Conservation (phyloP, 441 rosid genomes). For the Biscutella auriculata region DNA sequence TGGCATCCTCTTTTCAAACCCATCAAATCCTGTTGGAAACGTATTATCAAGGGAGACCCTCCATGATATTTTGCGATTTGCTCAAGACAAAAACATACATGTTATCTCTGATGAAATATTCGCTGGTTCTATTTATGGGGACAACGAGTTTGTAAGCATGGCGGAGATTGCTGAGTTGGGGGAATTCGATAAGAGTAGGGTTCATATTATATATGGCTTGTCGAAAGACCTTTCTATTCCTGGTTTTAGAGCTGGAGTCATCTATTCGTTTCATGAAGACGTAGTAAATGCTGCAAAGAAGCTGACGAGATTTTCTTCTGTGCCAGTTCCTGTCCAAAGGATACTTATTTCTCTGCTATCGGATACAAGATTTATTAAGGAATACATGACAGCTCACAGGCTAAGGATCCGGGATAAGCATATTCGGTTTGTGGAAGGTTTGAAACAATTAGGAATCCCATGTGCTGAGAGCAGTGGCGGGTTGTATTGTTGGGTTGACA, state of each 20-base stretch:
- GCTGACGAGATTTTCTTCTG: conserved; percentile 49
- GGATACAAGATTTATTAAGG: conserved; percentile 38
- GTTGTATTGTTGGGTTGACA: conserved; percentile 65
- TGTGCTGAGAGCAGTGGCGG: conserved; percentile 49
- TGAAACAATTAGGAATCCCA: conserved; percentile 39
- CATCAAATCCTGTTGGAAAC: conserved; percentile 81
- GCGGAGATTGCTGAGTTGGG: conserved; percentile 51
- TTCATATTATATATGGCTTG: conserved; percentile 73
- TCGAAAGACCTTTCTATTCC: conserved; percentile 83
- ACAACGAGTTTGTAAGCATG: conserved; percentile 68
- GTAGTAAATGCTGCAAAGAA: conserved; percentile 51
- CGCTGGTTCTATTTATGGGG: conserved; percentile 62
- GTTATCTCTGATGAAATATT: conserved; percentile 79
- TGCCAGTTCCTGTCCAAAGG: conserved; percentile 53
- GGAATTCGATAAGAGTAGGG: conserved; percentile 61
- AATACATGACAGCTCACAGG: conserved; percentile 37
- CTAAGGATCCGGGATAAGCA: conserved; percentile 35
- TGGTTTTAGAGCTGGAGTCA: conserved; percentile 75
- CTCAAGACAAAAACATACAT: conserved; percentile 68
- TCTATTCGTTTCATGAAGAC: conserved; percentile 55
- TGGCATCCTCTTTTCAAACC: conserved; percentile 72
- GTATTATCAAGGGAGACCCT: conserved; percentile 53
- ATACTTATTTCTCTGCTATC: conserved; percentile 51
- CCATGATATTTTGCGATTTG: conserved; percentile 47
- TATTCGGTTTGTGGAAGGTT: conserved; percentile 38